A percentile compares a stretch with the other conserved stretches of the same genome.
phyloP scores from a whole-genome alignment of 192 early-diverging fungal genomes.

The Neocallimastix lanati region DNA sequence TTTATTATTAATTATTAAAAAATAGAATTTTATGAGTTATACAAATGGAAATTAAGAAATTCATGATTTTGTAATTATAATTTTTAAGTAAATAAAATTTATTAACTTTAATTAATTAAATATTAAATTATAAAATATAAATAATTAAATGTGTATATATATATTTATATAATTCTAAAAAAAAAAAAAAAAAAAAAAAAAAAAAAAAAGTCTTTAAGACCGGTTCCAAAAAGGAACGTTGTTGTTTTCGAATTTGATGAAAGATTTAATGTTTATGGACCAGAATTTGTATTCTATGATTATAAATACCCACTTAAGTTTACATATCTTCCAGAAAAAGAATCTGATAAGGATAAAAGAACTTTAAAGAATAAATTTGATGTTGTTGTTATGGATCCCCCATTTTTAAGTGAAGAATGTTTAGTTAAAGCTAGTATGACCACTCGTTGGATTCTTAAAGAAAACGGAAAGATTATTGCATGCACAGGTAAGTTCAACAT shows the following conservation, averaged over 20 bases:
- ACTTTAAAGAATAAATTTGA: constrained; percentile 21
- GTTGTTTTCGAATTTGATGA: constrained; percentile 57
- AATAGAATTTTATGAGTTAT: too few relatives aligned
- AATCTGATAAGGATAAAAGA: constrained; percentile 12
- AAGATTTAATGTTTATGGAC: constrained; percentile 50
- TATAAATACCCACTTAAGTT: constrained; percentile 33
- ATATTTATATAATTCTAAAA: too few relatives aligned
- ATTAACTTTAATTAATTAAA: constrained; percentile 11
- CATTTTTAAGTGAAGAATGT: constrained; percentile 60
- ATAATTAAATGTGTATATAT: too few relatives aligned
- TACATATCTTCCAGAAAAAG: constrained; percentile 4
- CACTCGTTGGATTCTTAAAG: constrained; percentile 24
- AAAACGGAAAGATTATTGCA: constrained; percentile 28
- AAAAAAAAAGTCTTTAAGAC: not conserved
- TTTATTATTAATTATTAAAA: not conserved
- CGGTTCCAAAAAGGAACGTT: constrained; percentile 2
- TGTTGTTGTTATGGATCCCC: constrained; percentile 59
- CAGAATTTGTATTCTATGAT: constrained; percentile 51
- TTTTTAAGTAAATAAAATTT: too few relatives aligned
- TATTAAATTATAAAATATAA: too few relatives aligned
- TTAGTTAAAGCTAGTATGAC: constrained; percentile 45
- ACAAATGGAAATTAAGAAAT: too few relatives aligned
- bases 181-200: too few relatives aligned
- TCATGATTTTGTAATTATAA: too few relatives aligned
- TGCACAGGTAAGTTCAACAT: constrained; percentile 35